Evolutionary conservation across 2,329 filamentous ascomycete genomes (phyloP).

Genomic region (Fusarium guadeloupense): DNA sequence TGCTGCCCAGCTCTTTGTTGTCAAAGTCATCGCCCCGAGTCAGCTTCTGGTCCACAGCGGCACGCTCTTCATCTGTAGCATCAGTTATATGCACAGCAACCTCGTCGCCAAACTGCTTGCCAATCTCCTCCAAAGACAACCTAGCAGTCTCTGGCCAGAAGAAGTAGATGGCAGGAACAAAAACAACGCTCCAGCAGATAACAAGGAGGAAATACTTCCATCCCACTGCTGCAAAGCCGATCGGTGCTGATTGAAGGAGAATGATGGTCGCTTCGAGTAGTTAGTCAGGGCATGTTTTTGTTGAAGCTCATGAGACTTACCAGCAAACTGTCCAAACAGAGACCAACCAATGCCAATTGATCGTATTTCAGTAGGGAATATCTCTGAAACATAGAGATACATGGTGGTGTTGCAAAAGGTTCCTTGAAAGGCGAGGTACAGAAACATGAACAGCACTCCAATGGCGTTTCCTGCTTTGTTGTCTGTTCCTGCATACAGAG

Average conservation of each 20-base stretch:
- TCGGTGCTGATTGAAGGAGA: slow-evolving; percentile 53
- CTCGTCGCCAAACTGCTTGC: slow-evolving; percentile 56
- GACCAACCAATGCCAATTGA: slow-evolving; percentile 62
- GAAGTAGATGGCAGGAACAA: slow-evolving; percentile 46
- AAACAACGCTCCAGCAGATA: slow-evolving; percentile 52
- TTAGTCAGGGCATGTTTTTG: accelerated
- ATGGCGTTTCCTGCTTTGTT: slow-evolving; percentile 52
- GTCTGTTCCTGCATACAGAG: slow-evolving; percentile 47
- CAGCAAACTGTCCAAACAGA: slow-evolving; percentile 59
- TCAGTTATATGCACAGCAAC: slow-evolving; percentile 57
- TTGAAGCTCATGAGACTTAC: slow-evolving; percentile 11
- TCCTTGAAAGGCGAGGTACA: slow-evolving; percentile 61
- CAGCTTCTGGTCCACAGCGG: slow-evolving; percentile 17
- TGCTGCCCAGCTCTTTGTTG: neutral
- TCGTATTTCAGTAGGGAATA: slow-evolving; percentile 58
- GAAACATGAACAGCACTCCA: slow-evolving; percentile 55
- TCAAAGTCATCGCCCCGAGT: neutral
- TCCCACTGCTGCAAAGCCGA: slow-evolving; percentile 53
- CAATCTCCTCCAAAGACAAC: slow-evolving; percentile 54
- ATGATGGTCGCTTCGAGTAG: slow-evolving; percentile 50
- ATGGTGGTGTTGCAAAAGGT: slow-evolving; percentile 53
- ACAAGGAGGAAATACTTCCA: slow-evolving; percentile 63
- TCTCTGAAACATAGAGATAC: slow-evolving; percentile 52
- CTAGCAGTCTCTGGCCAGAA: slow-evolving; percentile 46
- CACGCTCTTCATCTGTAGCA: slow-evolving; percentile 47